Evolutionary conservation across 2,329 filamentous ascomycete genomes (phyloP), one percentile per base, ranked within the genome.

Genomic region (Phaeosphaeria sp.): DNA sequence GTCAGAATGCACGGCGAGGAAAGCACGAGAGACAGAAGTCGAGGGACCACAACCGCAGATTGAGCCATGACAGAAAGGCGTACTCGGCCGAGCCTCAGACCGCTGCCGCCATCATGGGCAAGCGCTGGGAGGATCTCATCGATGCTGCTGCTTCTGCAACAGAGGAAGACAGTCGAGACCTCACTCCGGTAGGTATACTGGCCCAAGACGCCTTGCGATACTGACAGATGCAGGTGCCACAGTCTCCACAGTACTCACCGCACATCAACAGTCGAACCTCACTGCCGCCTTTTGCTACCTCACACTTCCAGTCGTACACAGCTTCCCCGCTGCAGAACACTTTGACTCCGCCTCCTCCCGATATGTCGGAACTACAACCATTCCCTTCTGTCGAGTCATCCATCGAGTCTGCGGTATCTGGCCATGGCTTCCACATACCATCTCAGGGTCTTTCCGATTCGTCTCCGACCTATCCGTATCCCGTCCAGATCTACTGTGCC

Each of bases 81-180:
- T 86, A 91, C 65, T 96, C 92, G 17, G 91, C 91, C 43, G 94
- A 97, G 77, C 93, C 93, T 22, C 86, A 89, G 55, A 88, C 87
- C 20, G 89, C 91, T 58, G 91, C 85, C 18, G 86, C 84, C 68
- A 81, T 85, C 49, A 87, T 91, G 78, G 93, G 92, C 64, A 96
- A 95, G 80, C 86, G 94, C 70, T 98, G 94, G 95, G 92, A 97
- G 78, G 94, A 98, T 77, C 84, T 98, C 59, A 96, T 98, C 64
- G 93, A 97, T 78, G 94, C 94, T 51, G 94, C 91, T 53, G 93
- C 94, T 30, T 97, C 92, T 60, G 93, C 93, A 25, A 96, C 92
- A 2, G 93, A 96, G 79, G 94, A 95, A 73, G 92, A 96, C 75
- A 93, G 93, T 65, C 81, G 86, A 73, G 93, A 97, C 77, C 87